Evolutionary conservation across 768 basidiomycete species (phyloP).

Genomic region (Boletus pseudo-olivaceus): DNA sequence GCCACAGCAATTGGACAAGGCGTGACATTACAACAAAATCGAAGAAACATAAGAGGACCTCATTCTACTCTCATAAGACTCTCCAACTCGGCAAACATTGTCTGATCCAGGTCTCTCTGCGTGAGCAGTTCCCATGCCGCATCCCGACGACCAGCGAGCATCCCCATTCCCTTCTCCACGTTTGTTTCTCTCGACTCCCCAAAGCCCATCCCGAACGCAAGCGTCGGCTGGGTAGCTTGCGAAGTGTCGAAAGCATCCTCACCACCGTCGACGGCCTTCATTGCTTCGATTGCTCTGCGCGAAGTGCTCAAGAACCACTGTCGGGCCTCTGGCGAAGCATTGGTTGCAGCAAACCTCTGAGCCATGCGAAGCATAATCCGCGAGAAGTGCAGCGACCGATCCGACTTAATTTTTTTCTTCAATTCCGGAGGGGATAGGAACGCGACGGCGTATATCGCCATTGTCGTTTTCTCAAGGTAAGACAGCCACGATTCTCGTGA

Average conservation of each 20-base stretch:
- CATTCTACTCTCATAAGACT: conserved; percentile 70
- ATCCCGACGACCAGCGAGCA: conserved; percentile 70
- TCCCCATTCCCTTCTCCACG: conserved; percentile 69
- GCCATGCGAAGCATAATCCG: conserved; percentile 69
- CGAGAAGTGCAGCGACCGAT: conserved; percentile 65
- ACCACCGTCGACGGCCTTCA: conserved; percentile 76
- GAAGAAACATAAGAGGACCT: not conserved
- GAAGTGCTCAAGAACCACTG: conserved; percentile 50
- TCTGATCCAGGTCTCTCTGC: conserved; percentile 67
- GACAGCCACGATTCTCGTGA: conserved; percentile 67
- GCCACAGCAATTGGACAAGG: conserved; percentile 4
- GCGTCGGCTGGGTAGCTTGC: conserved; percentile 52
- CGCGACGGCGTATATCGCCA: conserved; percentile 82
- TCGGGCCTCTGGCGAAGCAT: conserved; percentile 49
- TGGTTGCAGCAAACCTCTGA: conserved; percentile 53
- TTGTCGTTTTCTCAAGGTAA: conserved; percentile 73
- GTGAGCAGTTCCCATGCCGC: conserved; percentile 70
- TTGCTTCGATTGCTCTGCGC: conserved; percentile 67
- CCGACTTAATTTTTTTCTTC: conserved; percentile 65
- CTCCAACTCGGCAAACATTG: conserved; percentile 76
- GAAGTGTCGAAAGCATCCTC: conserved; percentile 72
- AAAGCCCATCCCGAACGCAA: conserved; percentile 85
- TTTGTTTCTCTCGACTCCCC: conserved; percentile 65
- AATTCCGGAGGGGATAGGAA: conserved; percentile 77
- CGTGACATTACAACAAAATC: conserved; percentile 11